phyloP scores from a whole-genome alignment of 768 basidiomycete species.

The Stropharia rugosoannulata region DNA sequence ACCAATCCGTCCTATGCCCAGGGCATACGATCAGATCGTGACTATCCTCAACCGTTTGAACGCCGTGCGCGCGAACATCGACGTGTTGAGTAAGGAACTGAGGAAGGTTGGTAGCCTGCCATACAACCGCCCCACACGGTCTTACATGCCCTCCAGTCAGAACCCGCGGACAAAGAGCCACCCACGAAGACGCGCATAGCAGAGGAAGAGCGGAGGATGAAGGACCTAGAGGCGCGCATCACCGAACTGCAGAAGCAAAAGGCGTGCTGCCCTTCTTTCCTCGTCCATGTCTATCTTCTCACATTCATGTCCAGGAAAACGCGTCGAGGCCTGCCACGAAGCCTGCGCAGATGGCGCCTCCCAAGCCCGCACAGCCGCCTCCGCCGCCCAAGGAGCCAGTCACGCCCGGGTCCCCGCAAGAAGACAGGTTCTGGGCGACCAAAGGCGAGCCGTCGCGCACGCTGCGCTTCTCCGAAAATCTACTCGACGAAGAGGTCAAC shows the following conservation, averaged over 20 bases:
- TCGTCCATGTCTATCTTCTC: conserved; percentile 7
- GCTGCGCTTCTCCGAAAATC: conserved; percentile 61
- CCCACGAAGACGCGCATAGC: conserved; percentile 34
- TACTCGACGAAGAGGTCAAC: conserved; percentile 64
- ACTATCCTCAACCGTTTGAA: conserved; percentile 39
- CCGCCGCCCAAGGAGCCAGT: conserved; percentile 2
- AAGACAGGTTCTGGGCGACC: conserved; percentile 65
- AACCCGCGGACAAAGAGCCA: conserved; percentile 12
- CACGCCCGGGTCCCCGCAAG: conserved; percentile 35
- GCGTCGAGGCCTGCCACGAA: conserved; percentile 12
- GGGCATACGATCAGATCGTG: conserved; percentile 45
- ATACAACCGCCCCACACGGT: neutral
- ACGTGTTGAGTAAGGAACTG: conserved; percentile 14
- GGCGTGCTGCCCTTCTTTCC: conserved; percentile 24
- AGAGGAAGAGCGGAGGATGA: conserved; percentile 41
- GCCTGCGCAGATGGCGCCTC: neutral
- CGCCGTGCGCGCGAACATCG: conserved; percentile 37
- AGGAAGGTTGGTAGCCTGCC: conserved; percentile 11
- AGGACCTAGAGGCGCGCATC: conserved; percentile 35
- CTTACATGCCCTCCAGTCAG: conserved; percentile 5
- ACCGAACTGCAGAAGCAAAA: conserved; percentile 35
- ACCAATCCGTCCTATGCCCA: conserved; percentile 49
- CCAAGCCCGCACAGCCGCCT: conserved; percentile 14
- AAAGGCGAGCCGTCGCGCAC: conserved; percentile 54
- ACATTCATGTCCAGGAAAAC: conserved; percentile 23